Evolutionary conservation across 805 yeast species (phyloP), one percentile per base, ranked within the genome.

Genomic region (Pichia exigua): DNA sequence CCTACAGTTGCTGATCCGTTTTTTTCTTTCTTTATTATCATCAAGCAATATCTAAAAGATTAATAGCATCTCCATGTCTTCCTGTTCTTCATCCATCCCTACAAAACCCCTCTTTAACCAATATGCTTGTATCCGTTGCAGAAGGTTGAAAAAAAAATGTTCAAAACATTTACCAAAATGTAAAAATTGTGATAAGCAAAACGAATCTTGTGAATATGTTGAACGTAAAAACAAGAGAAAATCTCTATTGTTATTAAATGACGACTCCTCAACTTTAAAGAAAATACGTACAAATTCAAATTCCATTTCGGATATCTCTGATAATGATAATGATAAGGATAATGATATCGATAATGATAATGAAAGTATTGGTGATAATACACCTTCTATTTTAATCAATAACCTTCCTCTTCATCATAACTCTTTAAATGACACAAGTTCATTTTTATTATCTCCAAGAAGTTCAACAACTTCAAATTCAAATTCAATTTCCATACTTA

Each of bases 81-180:
- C 47, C 18, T 28, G 45, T 8, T 7, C 21, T 18, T 38, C 41
- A 4, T 21, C 43, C 8, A 17, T 18, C 11, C 28, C 2, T 7
- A 7, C 26, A 24, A 24, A 24, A 24, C 26, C 26, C 7, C 26
- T 28, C 15, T 46, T 35, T 24, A 45, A 60, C 42, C 65, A 60
- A 42, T 63, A 63, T 41, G 64, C 78, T 1, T 77, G 82, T 58
- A 61, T 70, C 18, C 59, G 79, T 41, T 78, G 82, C 57, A 65
- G 81, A 47, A 63, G 70, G 47, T 61, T 75, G 40, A 78, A 77
- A 62, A 77, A 77, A 61, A 74, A 72, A 55, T 78, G 82, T 57
- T 65, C 76, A 1, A 72, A 75, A 55, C 66, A 72, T 22, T 50
- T 61, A 1, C 81, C 81, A 0, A 61, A 57, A 18, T 78, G 82